Conservation (phyloP, 352 stramenopile species). For the Phytophthora kernoviae region DNA sequence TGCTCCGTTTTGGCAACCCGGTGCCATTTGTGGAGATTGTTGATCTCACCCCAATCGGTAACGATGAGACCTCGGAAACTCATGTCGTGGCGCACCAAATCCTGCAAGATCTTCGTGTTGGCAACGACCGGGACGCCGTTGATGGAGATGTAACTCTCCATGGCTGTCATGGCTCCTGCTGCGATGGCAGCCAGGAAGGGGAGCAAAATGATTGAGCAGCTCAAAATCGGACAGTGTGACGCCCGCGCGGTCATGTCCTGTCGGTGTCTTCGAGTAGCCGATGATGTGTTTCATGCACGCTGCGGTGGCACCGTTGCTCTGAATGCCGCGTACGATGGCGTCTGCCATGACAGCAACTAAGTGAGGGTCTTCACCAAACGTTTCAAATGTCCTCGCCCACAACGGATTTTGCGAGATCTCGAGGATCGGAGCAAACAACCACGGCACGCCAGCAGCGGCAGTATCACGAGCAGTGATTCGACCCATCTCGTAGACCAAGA, state of each 20-base stretch:
- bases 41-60: conserved; percentile 93
- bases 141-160: conserved; percentile 95
- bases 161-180: conserved; percentile 85
- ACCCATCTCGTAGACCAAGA: conserved; percentile 67
- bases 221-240: conserved; percentile 81
- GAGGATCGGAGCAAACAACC: conserved; percentile 91
- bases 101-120: conserved; percentile 79
- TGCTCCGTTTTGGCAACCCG: conserved; percentile 51
- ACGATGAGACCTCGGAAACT: conserved; percentile 89
- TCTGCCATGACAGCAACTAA: conserved; percentile 82
- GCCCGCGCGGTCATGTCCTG: conserved; percentile 79
- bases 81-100: conserved; percentile 87
- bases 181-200: conserved; percentile 85
- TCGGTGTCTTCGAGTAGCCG: conserved; percentile 84
- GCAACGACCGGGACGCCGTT: conserved; percentile 92
- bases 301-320: conserved; percentile 64
- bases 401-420: conserved; percentile 88
- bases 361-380: conserved; percentile 93
- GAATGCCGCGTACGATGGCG: conserved; percentile 81
- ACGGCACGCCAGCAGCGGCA: conserved; percentile 85
- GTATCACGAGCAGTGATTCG: conserved; percentile 86
- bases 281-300: conserved; percentile 93
- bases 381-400: conserved; percentile 93
- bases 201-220: conserved; percentile 86
- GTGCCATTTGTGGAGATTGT: conserved; percentile 82